These are phyloP conservation scores for Termitomyces bulborhizus DNA, from an alignment of 768 basidiomycete species.

Conservation along the genomic window DNA sequence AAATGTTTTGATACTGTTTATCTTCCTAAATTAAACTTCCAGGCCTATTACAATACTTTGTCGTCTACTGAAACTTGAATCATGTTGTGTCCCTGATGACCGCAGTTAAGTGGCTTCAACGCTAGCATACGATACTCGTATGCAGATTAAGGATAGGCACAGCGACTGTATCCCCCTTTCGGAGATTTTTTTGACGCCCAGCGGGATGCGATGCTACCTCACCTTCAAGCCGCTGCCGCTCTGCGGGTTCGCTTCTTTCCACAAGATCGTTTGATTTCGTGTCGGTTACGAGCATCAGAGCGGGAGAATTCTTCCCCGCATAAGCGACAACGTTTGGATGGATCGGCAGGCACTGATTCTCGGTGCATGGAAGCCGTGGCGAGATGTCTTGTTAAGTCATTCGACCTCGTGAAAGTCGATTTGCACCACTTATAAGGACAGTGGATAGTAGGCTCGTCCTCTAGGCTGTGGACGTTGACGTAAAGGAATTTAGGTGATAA, in stretches of 20 bases:
- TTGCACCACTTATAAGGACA: constrained; percentile 19
- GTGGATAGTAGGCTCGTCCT: constrained; percentile 1
- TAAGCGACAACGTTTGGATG: constrained; percentile 12
- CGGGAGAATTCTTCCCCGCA: constrained; percentile 21
- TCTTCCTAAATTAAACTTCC: constrained; percentile 9
- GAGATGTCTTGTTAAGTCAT: constrained; percentile 19
- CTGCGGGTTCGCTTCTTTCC: constrained; percentile 16
- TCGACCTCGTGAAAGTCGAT: constrained; percentile 18
- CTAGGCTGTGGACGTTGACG: not conserved
- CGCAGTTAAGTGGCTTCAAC: not conserved
- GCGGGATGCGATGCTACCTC: not conserved
- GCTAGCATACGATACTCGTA: not conserved
- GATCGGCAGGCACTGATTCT: constrained; percentile 5
- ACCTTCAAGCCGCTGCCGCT: not conserved
- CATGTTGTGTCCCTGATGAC: not conserved
- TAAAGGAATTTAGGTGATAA: not conserved
- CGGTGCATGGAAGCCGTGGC: constrained; percentile 19
- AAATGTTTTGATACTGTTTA: not conserved
- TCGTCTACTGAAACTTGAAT: constrained; percentile 2
- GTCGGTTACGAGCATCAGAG: constrained; percentile 21
- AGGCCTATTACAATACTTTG: not conserved
- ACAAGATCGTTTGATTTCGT: constrained; percentile 19
- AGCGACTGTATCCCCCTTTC: not conserved
- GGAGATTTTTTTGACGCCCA: not conserved
- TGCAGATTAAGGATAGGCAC: constrained; percentile 2